Evolutionary conservation across 352 stramenopile species (phyloP), one percentile per base, ranked within the genome.

Genomic region (Halophytophthora polymorphica): DNA sequence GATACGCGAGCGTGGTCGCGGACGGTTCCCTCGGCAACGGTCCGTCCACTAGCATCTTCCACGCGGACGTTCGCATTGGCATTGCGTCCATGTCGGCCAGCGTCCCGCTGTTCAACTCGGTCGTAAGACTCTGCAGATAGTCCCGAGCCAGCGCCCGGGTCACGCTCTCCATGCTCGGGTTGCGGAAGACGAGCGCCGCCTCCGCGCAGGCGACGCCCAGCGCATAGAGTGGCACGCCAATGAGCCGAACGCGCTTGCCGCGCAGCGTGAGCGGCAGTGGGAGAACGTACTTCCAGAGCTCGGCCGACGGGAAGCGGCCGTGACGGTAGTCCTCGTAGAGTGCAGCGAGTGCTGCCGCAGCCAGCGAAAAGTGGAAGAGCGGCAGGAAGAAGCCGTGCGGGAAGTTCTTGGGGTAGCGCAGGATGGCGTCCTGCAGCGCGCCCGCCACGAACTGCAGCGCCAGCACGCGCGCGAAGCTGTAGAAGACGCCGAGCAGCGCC

Each of bases 401-500:
- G 50, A 87, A 84, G 45, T 77, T 84, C 49, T 66, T 74, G 12
- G 71, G 67, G 41, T 83, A 81, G 17, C 68, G 61, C 29, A 73
- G 49, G 42, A 87, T 83, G 33, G 63, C 73, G 52, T 80, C 68
- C 40, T 74, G 73, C 15, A 77, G 22, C 10, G 69, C 71, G 31
- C 67, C 77, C 18, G 86, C 55, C 39, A 68, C 41, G 44, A 65
- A 71, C 37, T 90, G 76, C n/a, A 84, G 45, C 44, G 66, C 58
- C 50, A 90, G 55, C n/a, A 93, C 69, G 41, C 75, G 71, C 38
- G 79, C 74, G 52, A 84, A 93, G 23, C 64, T 77, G 61, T 88
- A 90, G 59, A 86, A 73, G 37, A 66, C 49, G 48, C 71, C 74
- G 21, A 87, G 59, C 15, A 76, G 37, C n/a, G 86, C 48, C 31